These are phyloP conservation scores for Lentinus brumalis DNA, from an alignment of 768 basidiomycete genomes.

Conservation along the genomic window DNA sequence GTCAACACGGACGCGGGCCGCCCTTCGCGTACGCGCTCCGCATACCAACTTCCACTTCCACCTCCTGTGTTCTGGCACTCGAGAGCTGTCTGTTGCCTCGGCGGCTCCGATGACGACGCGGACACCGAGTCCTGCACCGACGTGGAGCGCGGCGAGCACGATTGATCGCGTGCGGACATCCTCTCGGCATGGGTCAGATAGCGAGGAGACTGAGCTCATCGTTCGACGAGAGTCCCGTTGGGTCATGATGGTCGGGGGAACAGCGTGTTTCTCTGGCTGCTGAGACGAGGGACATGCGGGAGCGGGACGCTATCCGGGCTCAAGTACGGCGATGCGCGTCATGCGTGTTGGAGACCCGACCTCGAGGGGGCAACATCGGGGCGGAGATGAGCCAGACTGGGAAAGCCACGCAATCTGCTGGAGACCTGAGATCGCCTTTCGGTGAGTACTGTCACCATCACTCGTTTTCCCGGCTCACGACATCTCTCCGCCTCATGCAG, in stretches of 20 bases:
- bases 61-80: background rate
- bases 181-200: background rate
- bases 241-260: too few relatives aligned
- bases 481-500: background rate
- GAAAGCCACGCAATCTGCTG: background rate
- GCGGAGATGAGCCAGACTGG: background rate
- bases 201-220: background rate
- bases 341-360: background rate
- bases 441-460: background rate
- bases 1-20: background rate
- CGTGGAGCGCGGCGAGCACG: background rate
- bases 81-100: too few relatives aligned
- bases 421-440: too few relatives aligned
- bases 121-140: too few relatives aligned
- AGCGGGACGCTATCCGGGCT: background rate
- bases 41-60: too few relatives aligned
- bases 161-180: slow-evolving; percentile 1
- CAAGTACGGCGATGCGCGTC: background rate
- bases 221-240: too few relatives aligned
- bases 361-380: background rate
- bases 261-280: background rate
- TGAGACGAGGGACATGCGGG: background rate
- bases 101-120: too few relatives aligned
- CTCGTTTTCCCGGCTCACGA: background rate
- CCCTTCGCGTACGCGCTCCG: background rate